A percentile compares a stretch with the other conserved stretches of the same genome.
phyloP scores from a whole-genome alignment of 169 alveolate species.

The Plasmodium cynomolgi region DNA sequence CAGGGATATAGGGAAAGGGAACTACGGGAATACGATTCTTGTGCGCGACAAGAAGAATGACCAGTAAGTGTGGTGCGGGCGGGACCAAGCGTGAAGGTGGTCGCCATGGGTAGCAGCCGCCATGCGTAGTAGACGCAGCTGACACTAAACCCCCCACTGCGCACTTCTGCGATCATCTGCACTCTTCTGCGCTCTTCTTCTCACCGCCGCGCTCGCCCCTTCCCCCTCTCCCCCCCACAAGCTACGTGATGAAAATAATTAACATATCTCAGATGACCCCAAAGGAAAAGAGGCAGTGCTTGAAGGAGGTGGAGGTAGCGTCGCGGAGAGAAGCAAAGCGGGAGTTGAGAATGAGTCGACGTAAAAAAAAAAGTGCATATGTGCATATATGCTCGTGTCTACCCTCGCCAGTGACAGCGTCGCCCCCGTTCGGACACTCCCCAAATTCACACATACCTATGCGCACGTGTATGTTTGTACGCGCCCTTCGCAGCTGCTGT shows the following conservation, averaged over 20 bases:
- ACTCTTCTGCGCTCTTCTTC: neutral
- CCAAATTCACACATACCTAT: neutral
- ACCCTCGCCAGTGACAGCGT: neutral
- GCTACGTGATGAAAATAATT: conserved; percentile 80
- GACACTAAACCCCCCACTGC: neutral
- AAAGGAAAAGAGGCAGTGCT: conserved; percentile 79
- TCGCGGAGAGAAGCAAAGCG: neutral
- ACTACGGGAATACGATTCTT: conserved; percentile 83
- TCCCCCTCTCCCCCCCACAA: conserved; percentile 51
- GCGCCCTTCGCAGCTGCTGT: conserved; percentile 71
- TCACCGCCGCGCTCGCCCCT: neutral
- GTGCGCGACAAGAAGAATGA: conserved; percentile 76
- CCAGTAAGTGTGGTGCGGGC: conserved; percentile 70
- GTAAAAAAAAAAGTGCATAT: neutral
- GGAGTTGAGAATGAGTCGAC: neutral
- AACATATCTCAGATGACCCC: conserved; percentile 80
- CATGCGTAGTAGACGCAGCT: neutral
- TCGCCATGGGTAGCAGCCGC: neutral
- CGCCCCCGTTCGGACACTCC: neutral
- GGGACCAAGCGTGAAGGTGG: neutral
- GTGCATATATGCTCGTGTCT: neutral
- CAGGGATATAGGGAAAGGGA: conserved; percentile 81
- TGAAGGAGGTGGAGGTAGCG: conserved; percentile 84
- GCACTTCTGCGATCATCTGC: neutral
- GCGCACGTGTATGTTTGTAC: neutral